A percentile compares a stretch with the other conserved stretches of the same genome.
phyloP scores from a whole-genome alignment of 129 eudicot species.

The Heracleum sosnowskyi region DNA sequence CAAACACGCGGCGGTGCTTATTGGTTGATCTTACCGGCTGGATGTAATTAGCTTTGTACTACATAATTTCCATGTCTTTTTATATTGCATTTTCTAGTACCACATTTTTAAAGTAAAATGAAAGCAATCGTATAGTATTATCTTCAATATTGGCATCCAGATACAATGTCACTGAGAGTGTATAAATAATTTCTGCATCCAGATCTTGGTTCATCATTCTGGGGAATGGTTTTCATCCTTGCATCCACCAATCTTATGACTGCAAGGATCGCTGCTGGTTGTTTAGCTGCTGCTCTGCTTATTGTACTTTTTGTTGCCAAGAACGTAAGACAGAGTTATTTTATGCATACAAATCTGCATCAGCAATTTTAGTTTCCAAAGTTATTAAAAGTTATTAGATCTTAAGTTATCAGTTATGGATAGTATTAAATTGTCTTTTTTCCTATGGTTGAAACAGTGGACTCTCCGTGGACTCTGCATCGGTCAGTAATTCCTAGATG shows the following conservation, averaged over 20 bases:
- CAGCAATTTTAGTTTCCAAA: background rate
- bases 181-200: conserved; percentile 3
- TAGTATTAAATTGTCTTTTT: conserved; percentile 12
- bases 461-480: conserved; percentile 98
- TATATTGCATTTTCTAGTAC: background rate
- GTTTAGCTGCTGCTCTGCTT: conserved; percentile 76
- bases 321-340: conserved; percentile 44
- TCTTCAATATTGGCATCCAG: background rate
- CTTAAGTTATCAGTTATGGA: background rate
- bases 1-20: conserved; percentile 97
- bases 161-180: background rate
- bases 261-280: conserved; percentile 94
- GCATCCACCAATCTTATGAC: conserved; percentile 76
- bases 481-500: conserved; percentile 46
- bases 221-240: conserved; percentile 94
- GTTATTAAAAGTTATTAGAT: background rate
- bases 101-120: background rate
- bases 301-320: conserved; percentile 86
- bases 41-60: conserved; percentile 50
- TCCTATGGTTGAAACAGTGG: conserved; percentile 64
- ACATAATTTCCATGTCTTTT: background rate
- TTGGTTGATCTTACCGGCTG: conserved; percentile 99
- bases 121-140: background rate
- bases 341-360: background rate
- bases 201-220: conserved; percentile 98